Evolutionary conservation across 1,139 yeast genomes (phyloP), one percentile per base, ranked within the genome.

Genomic region (Suhomyces kunorum): DNA sequence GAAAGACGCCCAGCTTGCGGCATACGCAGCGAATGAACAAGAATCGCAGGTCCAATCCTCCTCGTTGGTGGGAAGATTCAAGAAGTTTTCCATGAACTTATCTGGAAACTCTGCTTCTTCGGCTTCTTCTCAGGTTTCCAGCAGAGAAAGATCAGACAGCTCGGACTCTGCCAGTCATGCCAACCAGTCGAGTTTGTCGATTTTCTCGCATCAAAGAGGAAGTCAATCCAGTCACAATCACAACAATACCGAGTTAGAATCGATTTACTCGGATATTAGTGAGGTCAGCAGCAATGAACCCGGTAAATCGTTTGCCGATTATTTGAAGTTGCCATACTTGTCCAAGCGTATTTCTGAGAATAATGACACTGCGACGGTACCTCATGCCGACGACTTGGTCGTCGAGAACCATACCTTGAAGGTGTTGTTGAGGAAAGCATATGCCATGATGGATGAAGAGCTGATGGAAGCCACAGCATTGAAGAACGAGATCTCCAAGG

Each of bases 231-330:
- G 14, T 30, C 47, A 36, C 33, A 47, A 43, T 32, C 47, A 43
- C 29, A 31, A 40, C 13, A 48, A 43, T 27, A 33, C 40, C 11
- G 70, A 64, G 39, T 38, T 54, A 24, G 69, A 63, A n/a, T 63
- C 68, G 1, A 58, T 64, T 9, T 64, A 63, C 43, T 63, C 69
- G 1, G 64, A 59, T 23, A 44, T 51, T 26, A 58, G 61, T 40
- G 62, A 55, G 11, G 44, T 43, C 20, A 51, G 53, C 27, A 45
- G 48, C 20, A 45, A 39, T 39, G 49, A 39, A 39, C 43, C 34
- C 13, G 45, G 42, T 18, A 57, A 56, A 38, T 44, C 60, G 11
- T 55, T 59, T 32, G 46, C 54, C 6, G 64, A 60, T 31, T 60
- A 54, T 43, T 54, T 63, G 50, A 62, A 60, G 41, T 44, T 62